Evolutionary conservation across 1,139 yeast species (phyloP), one percentile per base, ranked within the genome.

Genomic region (Geotrichum klebahnii): DNA sequence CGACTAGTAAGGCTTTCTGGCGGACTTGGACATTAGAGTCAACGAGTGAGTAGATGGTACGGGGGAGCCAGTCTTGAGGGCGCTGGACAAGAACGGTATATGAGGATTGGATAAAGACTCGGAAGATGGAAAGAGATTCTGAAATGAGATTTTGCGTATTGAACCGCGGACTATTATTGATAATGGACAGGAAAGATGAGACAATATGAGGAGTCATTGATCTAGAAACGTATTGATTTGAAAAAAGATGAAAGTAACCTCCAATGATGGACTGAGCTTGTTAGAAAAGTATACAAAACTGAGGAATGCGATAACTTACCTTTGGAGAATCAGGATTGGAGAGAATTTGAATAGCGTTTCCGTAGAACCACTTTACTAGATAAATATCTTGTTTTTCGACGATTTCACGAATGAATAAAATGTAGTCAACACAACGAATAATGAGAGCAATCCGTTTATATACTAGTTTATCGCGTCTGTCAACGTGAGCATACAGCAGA

Each of bases 181-280:
- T 51, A 8, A 58, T 54, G 1, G 42, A 23, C 10, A 60, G 52
- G 28, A 61, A 51, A 24, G 60, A 41, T 14, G 44, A 12, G 5
- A 57, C 59, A 46, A 59, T 54, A 19, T 59, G 62, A n/a, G 52
- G 47, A 5, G 56, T 40, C 31, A 61, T 33, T 2, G 60, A 48
- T 35, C 54, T 46, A 8, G 62, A 61, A 20, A 59, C 48, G 28
- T 57, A 50, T 43, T 60, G 65, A 38, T 56, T 57, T 34, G 59
- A 57, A 47, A 62, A 57, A 19, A 62, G 55, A 52, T 61, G 65
- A 35, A 61, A 51, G 33, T 60, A 60, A 9, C 59, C 60, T 9
- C 61, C 62, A 10, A 59, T 51, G 14, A 61, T 55, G 4, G 60
- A 53, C 51, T 61, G 52, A 3, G 14, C 4, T 10, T 22, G 40